Evolutionary conservation across 306 rosid species (phyloP).

Genomic region (Castanea mollissima): DNA sequence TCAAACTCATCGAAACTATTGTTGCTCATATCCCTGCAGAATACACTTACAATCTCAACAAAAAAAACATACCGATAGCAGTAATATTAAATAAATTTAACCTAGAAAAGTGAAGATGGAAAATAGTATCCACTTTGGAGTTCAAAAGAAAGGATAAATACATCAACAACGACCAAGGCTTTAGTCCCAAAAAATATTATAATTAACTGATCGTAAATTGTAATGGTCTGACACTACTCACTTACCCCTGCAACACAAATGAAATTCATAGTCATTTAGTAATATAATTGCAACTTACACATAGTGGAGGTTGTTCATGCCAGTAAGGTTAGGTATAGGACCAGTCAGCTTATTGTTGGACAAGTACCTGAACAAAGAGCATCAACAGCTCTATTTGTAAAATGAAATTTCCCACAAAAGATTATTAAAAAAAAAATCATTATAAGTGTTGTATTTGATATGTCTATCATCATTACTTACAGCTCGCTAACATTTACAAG

Average conservation of each 20-base stretch:
- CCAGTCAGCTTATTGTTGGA: slow-evolving; percentile 64
- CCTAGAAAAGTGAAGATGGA: background rate
- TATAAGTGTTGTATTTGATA: background rate
- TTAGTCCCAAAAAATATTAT: background rate
- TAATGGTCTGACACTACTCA: background rate
- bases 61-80: background rate
- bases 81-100: background rate
- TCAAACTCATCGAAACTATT: slow-evolving; percentile 43
- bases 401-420: background rate
- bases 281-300: slow-evolving; percentile 37
- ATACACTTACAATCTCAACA: background rate
- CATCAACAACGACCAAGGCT: background rate
- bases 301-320: slow-evolving; percentile 41
- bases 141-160: background rate
- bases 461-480: slow-evolving; percentile 40
- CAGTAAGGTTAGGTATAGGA: slow-evolving; percentile 44
- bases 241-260: too few species aligned
- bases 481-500: slow-evolving; percentile 36
- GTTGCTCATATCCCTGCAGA: slow-evolving; percentile 62
- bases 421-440: background rate
- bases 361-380: slow-evolving; percentile 42
- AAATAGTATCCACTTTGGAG: background rate
- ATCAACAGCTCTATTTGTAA: background rate
- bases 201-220: background rate
- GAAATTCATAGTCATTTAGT: too few species aligned